Base-by-base conservation (phyloP, 148 eudicot genomes). In the Limonium bicolor region DNA sequence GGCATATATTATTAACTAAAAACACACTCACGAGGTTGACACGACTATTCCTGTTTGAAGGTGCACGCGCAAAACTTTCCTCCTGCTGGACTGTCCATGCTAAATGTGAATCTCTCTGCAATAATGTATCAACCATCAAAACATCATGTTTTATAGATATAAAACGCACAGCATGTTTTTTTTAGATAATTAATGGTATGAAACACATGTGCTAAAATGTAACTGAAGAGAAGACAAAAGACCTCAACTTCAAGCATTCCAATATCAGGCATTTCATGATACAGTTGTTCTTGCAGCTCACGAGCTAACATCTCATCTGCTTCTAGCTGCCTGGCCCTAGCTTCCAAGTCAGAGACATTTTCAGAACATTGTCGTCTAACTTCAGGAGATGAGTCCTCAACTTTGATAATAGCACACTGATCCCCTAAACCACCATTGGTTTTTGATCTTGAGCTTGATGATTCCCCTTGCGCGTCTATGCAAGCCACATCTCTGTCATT, bases 301-400 rank as follows among this genome's bases (percentile, higher is more conserved):
- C 77, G 70, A 36, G 99, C 99, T 66, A 90, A 57, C 70, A 57
- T 70, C 64, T 85, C 99, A 80, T 90, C 99, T 37, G 68, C 80
- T 62, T 90, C 75, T 33, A 81, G 39, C 54, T 90, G 99, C 51
- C 62, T 47, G 15, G 73, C 70, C 68, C 60, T 75, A 27, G 61
- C 73, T 63, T 73, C 76, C 18, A 59, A 50, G 42, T 60, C 74
- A 58, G 50, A 52, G 34, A 50, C 69, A 65, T 24, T 50, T 34
- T 34, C 34, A 24, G 70, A 37, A 32, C 38, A 56, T 49, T 46
- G 22, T 9, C 31, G 59, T 60, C 66, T 55, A 8, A 27, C n/a
- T 50, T 66, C 73, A 23, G 73, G 70, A 44, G 84, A 58, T 11
- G 39, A 41, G 29, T 63, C 75, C 53, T 61, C 68, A 66, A 68